phyloP scores from a whole-genome alignment of 306 rosid genomes.

The Trifolium fragiferum region DNA sequence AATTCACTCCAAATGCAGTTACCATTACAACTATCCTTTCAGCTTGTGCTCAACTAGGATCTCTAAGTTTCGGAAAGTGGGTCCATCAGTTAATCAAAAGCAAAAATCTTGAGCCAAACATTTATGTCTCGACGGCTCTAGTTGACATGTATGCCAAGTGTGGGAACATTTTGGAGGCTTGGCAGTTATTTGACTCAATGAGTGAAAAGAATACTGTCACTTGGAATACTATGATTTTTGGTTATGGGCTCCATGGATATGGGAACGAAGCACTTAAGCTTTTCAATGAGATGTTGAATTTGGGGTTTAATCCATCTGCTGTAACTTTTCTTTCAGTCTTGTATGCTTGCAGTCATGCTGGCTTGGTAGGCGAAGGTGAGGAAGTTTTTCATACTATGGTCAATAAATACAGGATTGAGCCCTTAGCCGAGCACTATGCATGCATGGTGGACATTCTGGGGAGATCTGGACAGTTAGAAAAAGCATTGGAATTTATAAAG shows the following conservation, averaged over 20 bases:
- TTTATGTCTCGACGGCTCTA: conserved; percentile 81
- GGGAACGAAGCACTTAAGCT: conserved; percentile 83
- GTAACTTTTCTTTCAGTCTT: conserved; percentile 83
- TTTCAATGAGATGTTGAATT: conserved; percentile 69
- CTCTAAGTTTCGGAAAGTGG: conserved; percentile 85
- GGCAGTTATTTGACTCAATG: conserved; percentile 71
- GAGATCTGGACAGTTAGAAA: conserved; percentile 76
- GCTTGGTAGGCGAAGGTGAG: conserved; percentile 82
- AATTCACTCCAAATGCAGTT: conserved; percentile 70
- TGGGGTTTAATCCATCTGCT: conserved; percentile 60
- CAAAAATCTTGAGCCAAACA: conserved; percentile 69
- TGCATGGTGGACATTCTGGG: conserved; percentile 99
- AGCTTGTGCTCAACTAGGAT: conserved; percentile 96
- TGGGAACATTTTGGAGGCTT: conserved; percentile 78
- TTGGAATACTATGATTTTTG: conserved; percentile 96
- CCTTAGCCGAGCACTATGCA: conserved; percentile 85
- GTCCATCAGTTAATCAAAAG: conserved; percentile 76
- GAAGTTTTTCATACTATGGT: conserved; percentile 78
- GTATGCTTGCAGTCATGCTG: conserved; percentile 97
- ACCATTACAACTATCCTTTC: conserved; percentile 87
- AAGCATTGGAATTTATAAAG: conserved; percentile 77
- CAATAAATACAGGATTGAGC: conserved; percentile 64
- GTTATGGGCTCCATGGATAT: conserved; percentile 92
- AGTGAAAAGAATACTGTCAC: conserved; percentile 77
- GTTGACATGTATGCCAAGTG: conserved; percentile 97